A percentile compares a stretch with the other conserved stretches of the same genome.
Conservation (phyloP, 176 grass and related monocot species). For the Rhynchospora breviuscula region DNA sequence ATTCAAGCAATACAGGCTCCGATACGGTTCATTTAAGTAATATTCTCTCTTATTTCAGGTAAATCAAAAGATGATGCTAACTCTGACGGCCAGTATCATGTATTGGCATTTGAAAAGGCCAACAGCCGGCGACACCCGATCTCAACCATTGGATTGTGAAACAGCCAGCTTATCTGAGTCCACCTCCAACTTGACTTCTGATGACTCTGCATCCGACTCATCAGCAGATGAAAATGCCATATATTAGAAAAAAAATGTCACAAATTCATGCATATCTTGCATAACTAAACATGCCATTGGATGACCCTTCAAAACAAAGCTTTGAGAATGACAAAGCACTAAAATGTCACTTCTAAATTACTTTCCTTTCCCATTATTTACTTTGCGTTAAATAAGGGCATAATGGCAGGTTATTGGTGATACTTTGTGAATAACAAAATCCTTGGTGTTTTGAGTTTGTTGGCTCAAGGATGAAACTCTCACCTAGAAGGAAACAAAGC, state of each 20-base stretch:
- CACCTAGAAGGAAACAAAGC: neutral
- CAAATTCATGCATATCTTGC: slow-evolving; percentile 9
- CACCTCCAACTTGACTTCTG: slow-evolving; percentile 55
- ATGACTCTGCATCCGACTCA: slow-evolving; percentile 87
- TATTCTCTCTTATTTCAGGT: slow-evolving; percentile 43
- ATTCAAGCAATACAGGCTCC: neutral
- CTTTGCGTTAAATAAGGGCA: neutral
- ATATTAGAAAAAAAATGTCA: slow-evolving; percentile 27
- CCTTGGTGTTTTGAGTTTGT: neutral
- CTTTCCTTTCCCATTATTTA: neutral
- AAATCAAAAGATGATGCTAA: slow-evolving; percentile 96
- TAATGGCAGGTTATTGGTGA: neutral
- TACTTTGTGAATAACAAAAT: neutral
- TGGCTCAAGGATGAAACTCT: neutral
- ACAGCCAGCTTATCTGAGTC: slow-evolving; percentile 63
- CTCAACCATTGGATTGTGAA: slow-evolving; percentile 48
- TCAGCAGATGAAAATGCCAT: slow-evolving; percentile 63
- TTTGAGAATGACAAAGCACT: neutral
- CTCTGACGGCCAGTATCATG: slow-evolving; percentile 94
- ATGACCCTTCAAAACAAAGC: neutral
- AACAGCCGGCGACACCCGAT: slow-evolving; percentile 22
- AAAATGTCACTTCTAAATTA: neutral
- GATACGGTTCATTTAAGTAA: neutral
- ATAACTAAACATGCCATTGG: neutral
- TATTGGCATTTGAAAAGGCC: slow-evolving; percentile 92